Evolutionary conservation across 2,329 filamentous ascomycete genomes (phyloP), one percentile per base, ranked within the genome.

Genomic region (Talaromyces sp.): DNA sequence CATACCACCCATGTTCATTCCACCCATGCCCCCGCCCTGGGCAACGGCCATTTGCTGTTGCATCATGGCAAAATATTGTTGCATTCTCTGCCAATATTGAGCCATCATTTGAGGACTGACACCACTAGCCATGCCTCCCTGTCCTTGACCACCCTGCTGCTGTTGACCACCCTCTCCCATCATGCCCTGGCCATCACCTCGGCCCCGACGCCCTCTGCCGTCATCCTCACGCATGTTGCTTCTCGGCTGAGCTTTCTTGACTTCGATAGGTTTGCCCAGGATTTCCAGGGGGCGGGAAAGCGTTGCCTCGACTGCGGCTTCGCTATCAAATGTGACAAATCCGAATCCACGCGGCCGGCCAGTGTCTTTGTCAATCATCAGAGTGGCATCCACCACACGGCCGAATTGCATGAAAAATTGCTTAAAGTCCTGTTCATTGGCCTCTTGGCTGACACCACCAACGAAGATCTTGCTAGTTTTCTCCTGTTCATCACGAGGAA

Each of bases 341-440:
- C 95, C 95, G 70, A 99, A 99, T 1, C 95, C 95, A 71, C 95
- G 85, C 2, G 95, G 95, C 46, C 95, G 86, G n/a, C 95, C 95
- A 0, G 95, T 99, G 75, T 99, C 95, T 78, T 99, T 99, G 75
- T 99, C 95, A 87, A 99, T 99, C 95, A 99, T 99, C 2, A 99
- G 86, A 0, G 95, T 99, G 1, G 95, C 95, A 77, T 99, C 95
- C 43, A 99, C 89, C 21, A 99, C 95, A 63, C 93, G 88, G 29
- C 95, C 95, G 69, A 98, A 99, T 71, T 96, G 91, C 70, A 90
- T 91, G 78, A 99, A 99, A 78, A 96, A 99, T 62, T 95, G 89
- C 71, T 91, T 92, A 75, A 99, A 99, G 73, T 98, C 92, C 64
- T 93, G 88, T 70, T 99, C 95, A 0, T 91, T 97, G 0, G 93